These are phyloP conservation scores for Chamaecrista fasciculata DNA, from an alignment of 306 rosid species.

Conservation along the genomic window DNA sequence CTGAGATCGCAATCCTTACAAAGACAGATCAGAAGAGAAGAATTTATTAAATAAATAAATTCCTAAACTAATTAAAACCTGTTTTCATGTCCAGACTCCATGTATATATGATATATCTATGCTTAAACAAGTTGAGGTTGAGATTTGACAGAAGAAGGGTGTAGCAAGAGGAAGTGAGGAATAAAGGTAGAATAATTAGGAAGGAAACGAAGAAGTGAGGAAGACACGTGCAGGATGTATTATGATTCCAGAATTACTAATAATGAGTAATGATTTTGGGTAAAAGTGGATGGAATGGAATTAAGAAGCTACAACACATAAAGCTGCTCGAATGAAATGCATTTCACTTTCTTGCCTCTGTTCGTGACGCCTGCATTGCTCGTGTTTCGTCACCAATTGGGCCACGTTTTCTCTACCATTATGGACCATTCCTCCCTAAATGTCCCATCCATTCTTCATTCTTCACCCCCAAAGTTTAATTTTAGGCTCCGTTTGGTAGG, in stretches of 20 bases:
- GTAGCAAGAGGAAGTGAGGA: background rate
- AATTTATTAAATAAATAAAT: too few species aligned
- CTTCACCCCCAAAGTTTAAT: too few species aligned
- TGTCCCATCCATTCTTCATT: too few species aligned
- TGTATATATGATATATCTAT: too few species aligned
- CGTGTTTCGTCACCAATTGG: background rate
- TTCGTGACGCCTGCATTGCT: background rate
- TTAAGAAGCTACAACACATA: background rate
- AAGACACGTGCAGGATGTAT: constrained; percentile 31
- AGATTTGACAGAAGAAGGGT: background rate
- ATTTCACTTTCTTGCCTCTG: constrained; percentile 7
- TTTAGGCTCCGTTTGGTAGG: too few species aligned
- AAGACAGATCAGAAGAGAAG: too few species aligned
- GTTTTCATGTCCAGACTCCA: too few species aligned
- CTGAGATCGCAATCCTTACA: too few species aligned
- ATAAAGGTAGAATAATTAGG: constrained; percentile 12
- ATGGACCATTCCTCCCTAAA: background rate
- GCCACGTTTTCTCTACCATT: background rate
- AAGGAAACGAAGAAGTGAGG: background rate
- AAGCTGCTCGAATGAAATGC: background rate
- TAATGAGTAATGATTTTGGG: constrained; percentile 23
- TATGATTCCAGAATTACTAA: constrained; percentile 27
- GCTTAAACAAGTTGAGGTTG: too few species aligned
- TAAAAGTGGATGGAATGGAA: constrained; percentile 16
- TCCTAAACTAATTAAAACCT: too few species aligned